These are phyloP conservation scores for Aspergillus floridensis DNA, from an alignment of 2,329 filamentous ascomycete genomes.

Conservation along the genomic window DNA sequence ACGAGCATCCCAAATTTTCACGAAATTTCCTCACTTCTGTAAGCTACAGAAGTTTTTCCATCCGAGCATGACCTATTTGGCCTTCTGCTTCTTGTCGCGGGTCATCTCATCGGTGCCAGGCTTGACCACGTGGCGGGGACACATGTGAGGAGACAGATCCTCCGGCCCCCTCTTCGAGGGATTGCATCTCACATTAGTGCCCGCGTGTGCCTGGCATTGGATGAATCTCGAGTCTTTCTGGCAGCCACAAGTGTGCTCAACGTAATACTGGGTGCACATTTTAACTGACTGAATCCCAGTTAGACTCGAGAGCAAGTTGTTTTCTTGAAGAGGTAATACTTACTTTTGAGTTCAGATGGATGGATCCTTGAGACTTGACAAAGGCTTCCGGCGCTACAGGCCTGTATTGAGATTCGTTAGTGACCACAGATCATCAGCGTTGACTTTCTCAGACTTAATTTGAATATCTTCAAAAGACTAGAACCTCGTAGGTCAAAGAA, in stretches of 20 bases:
- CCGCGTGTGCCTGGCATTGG: background rate
- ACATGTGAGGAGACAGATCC: background rate
- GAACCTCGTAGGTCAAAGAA: too few relatives aligned
- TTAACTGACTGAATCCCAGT: background rate
- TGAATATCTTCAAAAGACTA: too few relatives aligned
- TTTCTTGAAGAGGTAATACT: too few relatives aligned
- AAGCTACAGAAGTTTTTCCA: background rate
- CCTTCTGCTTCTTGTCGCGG: background rate
- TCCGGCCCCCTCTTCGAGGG: background rate
- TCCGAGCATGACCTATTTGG: background rate
- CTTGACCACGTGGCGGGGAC: background rate
- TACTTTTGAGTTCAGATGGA: too few relatives aligned
- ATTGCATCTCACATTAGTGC: background rate
- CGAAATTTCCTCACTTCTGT: too few relatives aligned
- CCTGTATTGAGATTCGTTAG: too few relatives aligned
- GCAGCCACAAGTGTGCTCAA: background rate
- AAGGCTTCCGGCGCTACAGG: too few relatives aligned
- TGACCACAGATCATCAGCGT: too few relatives aligned
- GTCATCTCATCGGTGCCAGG: conserved; percentile 5
- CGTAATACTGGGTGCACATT: background rate
- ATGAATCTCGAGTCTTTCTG: background rate
- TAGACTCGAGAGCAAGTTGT: too few relatives aligned
- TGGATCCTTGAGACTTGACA: too few relatives aligned
- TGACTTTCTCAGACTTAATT: too few relatives aligned
- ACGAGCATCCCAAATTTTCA: too few relatives aligned